phyloP scores from a whole-genome alignment of 2,329 filamentous ascomycete species.

The Fusarium sp. region DNA sequence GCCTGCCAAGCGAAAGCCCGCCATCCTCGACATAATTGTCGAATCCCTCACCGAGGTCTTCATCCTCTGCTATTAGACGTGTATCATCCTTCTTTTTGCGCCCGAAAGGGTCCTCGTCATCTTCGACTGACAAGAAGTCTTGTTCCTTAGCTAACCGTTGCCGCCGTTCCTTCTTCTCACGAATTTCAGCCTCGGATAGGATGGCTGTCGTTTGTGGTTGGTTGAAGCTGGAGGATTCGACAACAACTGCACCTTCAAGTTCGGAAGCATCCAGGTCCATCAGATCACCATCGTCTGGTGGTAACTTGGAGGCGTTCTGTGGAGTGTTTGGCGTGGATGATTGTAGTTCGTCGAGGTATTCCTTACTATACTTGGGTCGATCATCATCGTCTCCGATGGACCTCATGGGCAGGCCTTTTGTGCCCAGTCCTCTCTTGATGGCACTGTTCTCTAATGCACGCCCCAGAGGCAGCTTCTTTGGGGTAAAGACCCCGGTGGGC shows the following conservation, averaged over 20 bases:
- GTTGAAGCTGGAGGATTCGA: slow-evolving; percentile 56
- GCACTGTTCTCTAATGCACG: slow-evolving; percentile 74
- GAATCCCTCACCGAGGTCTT: slow-evolving; percentile 92
- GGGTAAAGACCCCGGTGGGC: slow-evolving; percentile 60
- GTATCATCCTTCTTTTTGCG: slow-evolving; percentile 73
- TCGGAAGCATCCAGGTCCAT: slow-evolving; percentile 68
- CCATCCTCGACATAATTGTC: slow-evolving; percentile 92
- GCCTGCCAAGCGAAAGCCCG: slow-evolving; percentile 77
- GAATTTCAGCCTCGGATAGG: slow-evolving; percentile 84
- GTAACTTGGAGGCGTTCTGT: slow-evolving; percentile 62
- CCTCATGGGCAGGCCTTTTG: slow-evolving; percentile 63
- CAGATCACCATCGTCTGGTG: slow-evolving; percentile 57
- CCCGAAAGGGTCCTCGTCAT: slow-evolving; percentile 57
- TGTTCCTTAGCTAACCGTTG: slow-evolving; percentile 78
- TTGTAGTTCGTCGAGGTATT: slow-evolving; percentile 85
- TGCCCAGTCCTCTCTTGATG: slow-evolving; percentile 60
- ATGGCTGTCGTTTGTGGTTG: slow-evolving; percentile 61
- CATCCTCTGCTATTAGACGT: slow-evolving; percentile 83
- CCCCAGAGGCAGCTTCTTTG: slow-evolving; percentile 73
- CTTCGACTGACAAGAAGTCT: slow-evolving; percentile 72
- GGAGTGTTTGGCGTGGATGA: slow-evolving; percentile 87
- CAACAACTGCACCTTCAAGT: slow-evolving; percentile 71
- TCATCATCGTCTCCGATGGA: slow-evolving; percentile 69
- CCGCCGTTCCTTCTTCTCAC: slow-evolving; percentile 88
- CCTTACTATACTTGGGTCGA: slow-evolving; percentile 83